These are phyloP conservation scores for Emergomyces africanus DNA, from an alignment of 2,329 filamentous ascomycete species.

Conservation along the genomic window DNA sequence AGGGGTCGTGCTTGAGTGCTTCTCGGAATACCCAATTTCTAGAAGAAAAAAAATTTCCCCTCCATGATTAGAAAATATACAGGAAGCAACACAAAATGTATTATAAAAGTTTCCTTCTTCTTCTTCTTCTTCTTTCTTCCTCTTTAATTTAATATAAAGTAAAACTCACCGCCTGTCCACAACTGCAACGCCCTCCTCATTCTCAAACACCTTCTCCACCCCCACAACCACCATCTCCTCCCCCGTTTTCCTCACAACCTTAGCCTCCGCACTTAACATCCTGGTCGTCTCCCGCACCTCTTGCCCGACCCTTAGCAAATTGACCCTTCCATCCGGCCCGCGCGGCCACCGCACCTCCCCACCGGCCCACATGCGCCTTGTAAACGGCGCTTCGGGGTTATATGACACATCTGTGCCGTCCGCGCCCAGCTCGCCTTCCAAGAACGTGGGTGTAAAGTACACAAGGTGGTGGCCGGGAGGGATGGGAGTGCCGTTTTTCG, in stretches of 20 bases:
- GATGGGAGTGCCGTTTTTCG: constrained; percentile 36
- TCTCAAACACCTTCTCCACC: constrained; percentile 48
- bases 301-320: constrained; percentile 42
- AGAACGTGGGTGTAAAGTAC: constrained; percentile 48
- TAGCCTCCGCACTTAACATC: constrained; percentile 41
- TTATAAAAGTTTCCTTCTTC: not conserved
- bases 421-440: constrained; percentile 42
- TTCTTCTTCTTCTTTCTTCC: too few species aligned
- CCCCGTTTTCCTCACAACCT: constrained; percentile 41
- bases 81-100: not conserved
- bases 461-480: constrained; percentile 50
- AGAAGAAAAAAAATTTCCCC: not conserved
- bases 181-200: constrained; percentile 39
- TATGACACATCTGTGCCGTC: constrained; percentile 51
- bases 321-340: constrained; percentile 20
- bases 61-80: not conserved
- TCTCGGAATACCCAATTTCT: constrained; percentile 36
- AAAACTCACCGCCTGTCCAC: constrained; percentile 39
- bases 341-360: constrained; percentile 44
- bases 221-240: constrained; percentile 53
- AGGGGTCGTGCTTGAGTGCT: constrained; percentile 18
- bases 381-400: constrained; percentile 48
- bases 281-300: constrained; percentile 44
- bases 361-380: constrained; percentile 55
- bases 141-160: not conserved